A percentile compares a stretch with the other conserved stretches of the same genome.
Evolutionary conservation across 2,329 filamentous ascomycete genomes (phyloP).

Genomic region (Diaporthe citri): DNA sequence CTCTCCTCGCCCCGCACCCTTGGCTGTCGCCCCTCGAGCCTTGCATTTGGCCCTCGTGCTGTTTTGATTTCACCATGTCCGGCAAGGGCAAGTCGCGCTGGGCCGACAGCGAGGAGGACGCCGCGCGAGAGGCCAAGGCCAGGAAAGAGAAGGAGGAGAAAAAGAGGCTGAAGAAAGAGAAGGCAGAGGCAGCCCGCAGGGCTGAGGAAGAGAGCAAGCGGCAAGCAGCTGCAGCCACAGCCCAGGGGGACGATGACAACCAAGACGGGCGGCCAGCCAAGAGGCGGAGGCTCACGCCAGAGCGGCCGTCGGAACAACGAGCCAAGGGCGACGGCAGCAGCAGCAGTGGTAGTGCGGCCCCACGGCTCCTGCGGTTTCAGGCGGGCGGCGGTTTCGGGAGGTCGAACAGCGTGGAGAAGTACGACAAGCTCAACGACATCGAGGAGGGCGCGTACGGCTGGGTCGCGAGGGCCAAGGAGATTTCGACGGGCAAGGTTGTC

Average conservation of each 20-base stretch:
- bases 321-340: conserved; percentile 46
- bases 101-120: conserved; percentile 87
- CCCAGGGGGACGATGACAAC: conserved; percentile 46
- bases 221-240: conserved; percentile 43
- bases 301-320: conserved; percentile 48
- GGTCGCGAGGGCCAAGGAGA: conserved; percentile 86
- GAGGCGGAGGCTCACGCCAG: conserved; percentile 70
- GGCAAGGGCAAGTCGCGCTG: conserved; percentile 81
- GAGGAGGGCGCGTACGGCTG: conserved; percentile 97
- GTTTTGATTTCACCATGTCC: conserved; percentile 61
- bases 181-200: conserved; percentile 69
- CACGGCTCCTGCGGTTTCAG: conserved; percentile 79
- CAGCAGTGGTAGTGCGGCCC: conserved; percentile 42
- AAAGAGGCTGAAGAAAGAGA: conserved; percentile 85
- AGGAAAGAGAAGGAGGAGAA: conserved; percentile 91
- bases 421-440: conserved; percentile 94
- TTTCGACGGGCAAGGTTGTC: conserved; percentile 81
- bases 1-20: not conserved
- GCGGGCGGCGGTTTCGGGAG: conserved; percentile 72
- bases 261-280: conserved; percentile 66
- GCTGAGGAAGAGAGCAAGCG: conserved; percentile 62
- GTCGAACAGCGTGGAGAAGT: conserved; percentile 85
- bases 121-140: conserved; percentile 76
- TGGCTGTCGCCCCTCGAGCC: not conserved
- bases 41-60: not conserved